Evolutionary conservation across 176 grass and related monocot genomes (phyloP), one percentile per base, ranked within the genome.

Genomic region (Carex parvula): DNA sequence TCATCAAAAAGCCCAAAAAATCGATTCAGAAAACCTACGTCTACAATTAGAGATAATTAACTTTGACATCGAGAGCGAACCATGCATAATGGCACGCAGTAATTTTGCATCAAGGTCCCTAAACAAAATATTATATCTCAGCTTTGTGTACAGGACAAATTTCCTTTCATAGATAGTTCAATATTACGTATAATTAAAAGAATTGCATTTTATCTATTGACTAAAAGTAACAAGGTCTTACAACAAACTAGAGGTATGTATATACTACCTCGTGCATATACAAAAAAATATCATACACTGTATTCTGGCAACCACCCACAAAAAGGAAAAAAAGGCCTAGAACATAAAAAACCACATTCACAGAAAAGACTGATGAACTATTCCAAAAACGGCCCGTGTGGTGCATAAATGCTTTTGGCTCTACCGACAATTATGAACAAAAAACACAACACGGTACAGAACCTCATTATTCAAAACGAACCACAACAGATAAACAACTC

Each of bases 251-350:
- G 50, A 77, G 22, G 1, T 32, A 55, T 8, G 1, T 32, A 55
- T 8, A 77, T 50, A 50, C 42, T 78, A 57, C 73, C 50, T 30
- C 73, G 50, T 78, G 24, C 73, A 78, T 57, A 53, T 78, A 78
- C 73, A 78, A 78, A 78, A 78, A 76, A 77, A 54, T 56, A 77
- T 77, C 73, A 77, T 77, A 76, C 73, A 78, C 24, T 78, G 48
- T 56, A 78, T 78, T 57, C 50, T 78, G 73, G 73, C 73, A 78
- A 78, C 44, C 73, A 32, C 52, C 24, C 14, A 32, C 52, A 57
- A 56, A 16, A 56, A 20, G 14, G 16, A 32, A 37, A 39, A 39
- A 39, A 68, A 39, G 21, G 71, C 71, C 71, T 53, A 26, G 46
- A 71, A 75, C 71, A 75, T 15, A 75, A 29, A 5, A 26, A 71